Percentiles rank a stretch among this genome's conserved stretches.
These are phyloP conservation scores for Russula virescens DNA, from an alignment of 768 basidiomycete species.

Conservation along the genomic window DNA sequence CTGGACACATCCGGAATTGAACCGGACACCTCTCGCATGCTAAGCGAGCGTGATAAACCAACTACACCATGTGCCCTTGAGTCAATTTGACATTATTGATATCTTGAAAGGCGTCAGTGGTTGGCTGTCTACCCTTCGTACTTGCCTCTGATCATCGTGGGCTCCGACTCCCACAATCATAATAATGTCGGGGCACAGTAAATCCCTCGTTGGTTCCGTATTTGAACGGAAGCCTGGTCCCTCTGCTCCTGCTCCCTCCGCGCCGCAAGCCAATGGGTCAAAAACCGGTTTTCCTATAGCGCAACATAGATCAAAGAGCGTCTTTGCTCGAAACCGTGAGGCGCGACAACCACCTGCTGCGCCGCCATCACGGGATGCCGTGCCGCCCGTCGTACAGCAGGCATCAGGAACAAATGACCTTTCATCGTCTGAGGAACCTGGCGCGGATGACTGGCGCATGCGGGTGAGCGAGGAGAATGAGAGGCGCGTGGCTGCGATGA, in stretches of 20 bases:
- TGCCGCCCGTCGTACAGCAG: constrained; percentile 21
- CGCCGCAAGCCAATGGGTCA: constrained; percentile 22
- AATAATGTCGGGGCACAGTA: constrained; percentile 19
- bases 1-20: constrained; percentile 23
- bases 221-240: constrained; percentile 37
- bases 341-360: constrained; percentile 21
- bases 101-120: neutral
- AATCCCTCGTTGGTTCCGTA: constrained; percentile 41
- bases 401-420: constrained; percentile 14
- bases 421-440: neutral
- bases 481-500: constrained; percentile 58
- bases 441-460: constrained; percentile 39
- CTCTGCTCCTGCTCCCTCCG: constrained; percentile 27
- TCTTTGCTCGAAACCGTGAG: constrained; percentile 34
- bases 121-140: neutral
- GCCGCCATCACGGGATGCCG: constrained; percentile 24
- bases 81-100: accelerated
- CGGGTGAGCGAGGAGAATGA: constrained; percentile 66
- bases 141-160: neutral
- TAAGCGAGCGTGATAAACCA: constrained; percentile 24
- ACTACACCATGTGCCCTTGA: constrained; percentile 22
- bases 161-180: neutral
- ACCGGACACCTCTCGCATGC: constrained; percentile 23
- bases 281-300: constrained; percentile 38
- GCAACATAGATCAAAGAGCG: constrained; percentile 38